Evolutionary conservation across 805 yeast genomes (phyloP).

Genomic region (Candida berthetii): DNA sequence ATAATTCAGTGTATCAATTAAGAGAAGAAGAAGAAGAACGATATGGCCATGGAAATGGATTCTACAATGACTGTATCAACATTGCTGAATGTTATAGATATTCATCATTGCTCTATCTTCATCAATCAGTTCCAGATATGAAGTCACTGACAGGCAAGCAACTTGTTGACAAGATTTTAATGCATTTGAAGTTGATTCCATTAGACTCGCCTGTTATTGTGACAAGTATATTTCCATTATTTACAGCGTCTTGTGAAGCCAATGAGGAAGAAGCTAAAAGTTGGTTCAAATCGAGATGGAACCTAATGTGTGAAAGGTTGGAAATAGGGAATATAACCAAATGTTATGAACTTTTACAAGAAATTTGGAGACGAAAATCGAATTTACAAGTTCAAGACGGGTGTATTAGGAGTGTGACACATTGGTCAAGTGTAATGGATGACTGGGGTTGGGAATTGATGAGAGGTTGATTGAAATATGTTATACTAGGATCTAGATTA

Average conservation of each 20-base stretch:
- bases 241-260: conserved; percentile 65
- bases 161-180: conserved; percentile 53
- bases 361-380: conserved; percentile 65
- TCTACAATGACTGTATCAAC: conserved; percentile 54
- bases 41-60: conserved; percentile 36
- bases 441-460: conserved; percentile 77
- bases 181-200: conserved; percentile 59
- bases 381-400: conserved; percentile 8
- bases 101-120: conserved; percentile 52
- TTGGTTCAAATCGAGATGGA: conserved; percentile 60
- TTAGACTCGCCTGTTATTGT: conserved; percentile 47
- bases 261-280: conserved; percentile 49
- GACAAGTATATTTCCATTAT: conserved; percentile 58
- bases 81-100: conserved; percentile 68
- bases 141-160: conserved; percentile 48
- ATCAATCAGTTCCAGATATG: conserved; percentile 68
- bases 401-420: conserved; percentile 35
- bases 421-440: conserved; percentile 66
- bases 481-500: no score
- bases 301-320: conserved; percentile 40
- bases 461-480: conserved; percentile 36
- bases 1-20: no score
- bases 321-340: conserved; percentile 65
- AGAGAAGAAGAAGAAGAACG: no score
- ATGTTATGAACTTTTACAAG: conserved; percentile 62